phyloP scores from a whole-genome alignment of 2,329 filamentous ascomycete genomes.

The Aspergillus sp. region DNA sequence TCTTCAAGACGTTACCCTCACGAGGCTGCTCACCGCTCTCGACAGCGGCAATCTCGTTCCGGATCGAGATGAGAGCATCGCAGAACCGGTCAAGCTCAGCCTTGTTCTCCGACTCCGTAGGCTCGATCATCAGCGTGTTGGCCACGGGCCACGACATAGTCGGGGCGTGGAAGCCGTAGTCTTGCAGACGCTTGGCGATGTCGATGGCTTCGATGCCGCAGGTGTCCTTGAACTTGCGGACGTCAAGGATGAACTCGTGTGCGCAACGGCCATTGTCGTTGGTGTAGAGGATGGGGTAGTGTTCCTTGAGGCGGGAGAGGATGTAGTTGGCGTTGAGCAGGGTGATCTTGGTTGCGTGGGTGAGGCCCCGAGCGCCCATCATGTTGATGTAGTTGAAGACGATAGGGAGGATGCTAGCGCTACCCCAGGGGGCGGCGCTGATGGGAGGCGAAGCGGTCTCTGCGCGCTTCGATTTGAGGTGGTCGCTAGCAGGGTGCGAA shows the following conservation, averaged over 20 bases:
- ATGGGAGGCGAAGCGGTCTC: conserved; percentile 57
- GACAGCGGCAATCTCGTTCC: conserved; percentile 73
- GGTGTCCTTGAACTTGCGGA: conserved; percentile 73
- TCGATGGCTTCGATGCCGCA: conserved; percentile 86
- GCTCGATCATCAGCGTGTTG: conserved; percentile 97
- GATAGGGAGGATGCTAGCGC: conserved; percentile 86
- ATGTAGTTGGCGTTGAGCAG: conserved; percentile 98
- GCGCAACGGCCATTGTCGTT: conserved; percentile 83
- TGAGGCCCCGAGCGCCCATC: conserved; percentile 79
- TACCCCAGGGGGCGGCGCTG: conserved; percentile 77
- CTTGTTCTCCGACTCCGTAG: conserved; percentile 87
- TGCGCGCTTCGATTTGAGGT: conserved; percentile 33
- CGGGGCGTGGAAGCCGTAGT: conserved; percentile 94
- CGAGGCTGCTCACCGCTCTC: conserved; percentile 71
- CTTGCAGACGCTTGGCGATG: conserved; percentile 91
- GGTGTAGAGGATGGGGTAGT: conserved; percentile 91
- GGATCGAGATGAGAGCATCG: conserved; percentile 79
- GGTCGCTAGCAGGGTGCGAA: conserved; percentile 56
- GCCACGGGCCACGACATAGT: conserved; percentile 96
- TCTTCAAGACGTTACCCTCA: conserved; percentile 78
- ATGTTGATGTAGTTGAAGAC: conserved; percentile 92
- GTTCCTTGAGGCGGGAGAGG: conserved; percentile 72
- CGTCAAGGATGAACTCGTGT: conserved; percentile 94
- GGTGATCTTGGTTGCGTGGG: conserved; percentile 82
- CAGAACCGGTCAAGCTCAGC: conserved; percentile 91